Evolutionary conservation across 352 stramenopile genomes (phyloP).

Genomic region (Pythium chondricola): DNA sequence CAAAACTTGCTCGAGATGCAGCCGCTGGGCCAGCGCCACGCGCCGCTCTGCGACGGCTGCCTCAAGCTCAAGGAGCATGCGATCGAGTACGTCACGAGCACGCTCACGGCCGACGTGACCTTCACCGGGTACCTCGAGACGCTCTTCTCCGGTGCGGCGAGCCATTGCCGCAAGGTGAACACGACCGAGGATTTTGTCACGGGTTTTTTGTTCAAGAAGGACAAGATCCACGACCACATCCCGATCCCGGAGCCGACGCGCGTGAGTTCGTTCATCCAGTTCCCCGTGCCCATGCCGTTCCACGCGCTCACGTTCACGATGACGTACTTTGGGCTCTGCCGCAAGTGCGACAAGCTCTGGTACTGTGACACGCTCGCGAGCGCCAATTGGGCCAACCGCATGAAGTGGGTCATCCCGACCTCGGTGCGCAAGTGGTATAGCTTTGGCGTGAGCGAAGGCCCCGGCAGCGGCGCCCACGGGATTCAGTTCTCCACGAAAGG

Average conservation of each 20-base stretch:
- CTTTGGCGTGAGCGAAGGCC: constrained; percentile 71
- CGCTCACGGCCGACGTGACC: constrained; percentile 49
- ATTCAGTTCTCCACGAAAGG: constrained; percentile 85
- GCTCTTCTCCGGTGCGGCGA: constrained; percentile 75
- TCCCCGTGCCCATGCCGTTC: constrained; percentile 85
- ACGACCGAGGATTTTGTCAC: constrained; percentile 82
- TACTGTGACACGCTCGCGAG: constrained; percentile 83
- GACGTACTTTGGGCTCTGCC: constrained; percentile 78
- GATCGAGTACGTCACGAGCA: constrained; percentile 70
- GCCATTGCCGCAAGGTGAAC: constrained; percentile 80
- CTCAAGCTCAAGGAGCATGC: constrained; percentile 76
- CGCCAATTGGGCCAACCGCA: constrained; percentile 78
- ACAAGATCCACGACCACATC: constrained; percentile 88
- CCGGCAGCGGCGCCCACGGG: constrained; percentile 75
- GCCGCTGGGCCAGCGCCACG: constrained; percentile 72
- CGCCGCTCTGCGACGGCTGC: constrained; percentile 74
- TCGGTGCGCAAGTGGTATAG: constrained; percentile 85
- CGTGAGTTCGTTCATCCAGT: constrained; percentile 86
- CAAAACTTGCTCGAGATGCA: constrained; percentile 82
- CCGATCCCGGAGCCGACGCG: constrained; percentile 79
- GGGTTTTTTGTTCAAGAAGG: constrained; percentile 88
- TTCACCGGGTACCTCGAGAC: constrained; percentile 79
- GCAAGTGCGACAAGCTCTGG: constrained; percentile 86
- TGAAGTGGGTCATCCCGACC: constrained; percentile 88
- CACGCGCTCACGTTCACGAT: constrained; percentile 83